Evolutionary conservation across 108 stramenopile species (phyloP).

Genomic region (Cylindrotheca fusiformis): DNA sequence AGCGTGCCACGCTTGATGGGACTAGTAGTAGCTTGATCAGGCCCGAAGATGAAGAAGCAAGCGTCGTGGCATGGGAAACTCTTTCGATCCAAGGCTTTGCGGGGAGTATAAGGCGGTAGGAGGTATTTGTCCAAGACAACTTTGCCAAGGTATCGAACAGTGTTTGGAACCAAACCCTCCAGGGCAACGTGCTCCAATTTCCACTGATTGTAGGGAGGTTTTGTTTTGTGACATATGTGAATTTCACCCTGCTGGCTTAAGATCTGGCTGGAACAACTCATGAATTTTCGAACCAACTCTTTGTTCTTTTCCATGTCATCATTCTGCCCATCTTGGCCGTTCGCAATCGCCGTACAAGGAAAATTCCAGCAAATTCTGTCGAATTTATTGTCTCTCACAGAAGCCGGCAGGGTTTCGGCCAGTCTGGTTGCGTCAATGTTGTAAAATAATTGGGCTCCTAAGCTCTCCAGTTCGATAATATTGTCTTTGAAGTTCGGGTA

Average conservation of each 20-base stretch:
- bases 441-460: constrained; percentile 43
- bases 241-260: constrained; percentile 59
- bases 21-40: no score
- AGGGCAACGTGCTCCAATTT: constrained; percentile 59
- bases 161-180: constrained; percentile 1
- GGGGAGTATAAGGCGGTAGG: constrained; percentile 72
- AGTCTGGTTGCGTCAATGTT: constrained; percentile 82
- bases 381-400: constrained; percentile 30
- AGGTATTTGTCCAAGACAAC: constrained; percentile 75
- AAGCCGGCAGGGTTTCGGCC: constrained; percentile 37
- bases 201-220: constrained; percentile 91
- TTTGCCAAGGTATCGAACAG: constrained; percentile 40
- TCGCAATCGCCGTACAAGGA: constrained; percentile 79
- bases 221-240: constrained; percentile 88
- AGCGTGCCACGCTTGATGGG: no score
- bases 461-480: constrained; percentile 34
- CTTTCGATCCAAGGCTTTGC: constrained; percentile 86
- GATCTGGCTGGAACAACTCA: constrained; percentile 35
- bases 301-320: constrained; percentile 84
- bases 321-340: constrained; percentile 91
- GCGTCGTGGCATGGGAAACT: constrained; percentile 91
- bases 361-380: constrained; percentile 90
- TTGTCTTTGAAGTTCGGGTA: constrained; percentile 68
- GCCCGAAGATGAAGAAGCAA: constrained; percentile 74
- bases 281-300: constrained; percentile 58